A percentile compares a stretch with the other conserved stretches of the same genome.
Conservation (phyloP, 2,329 filamentous ascomycete species). For the Chrysosporium queenslandicum region DNA sequence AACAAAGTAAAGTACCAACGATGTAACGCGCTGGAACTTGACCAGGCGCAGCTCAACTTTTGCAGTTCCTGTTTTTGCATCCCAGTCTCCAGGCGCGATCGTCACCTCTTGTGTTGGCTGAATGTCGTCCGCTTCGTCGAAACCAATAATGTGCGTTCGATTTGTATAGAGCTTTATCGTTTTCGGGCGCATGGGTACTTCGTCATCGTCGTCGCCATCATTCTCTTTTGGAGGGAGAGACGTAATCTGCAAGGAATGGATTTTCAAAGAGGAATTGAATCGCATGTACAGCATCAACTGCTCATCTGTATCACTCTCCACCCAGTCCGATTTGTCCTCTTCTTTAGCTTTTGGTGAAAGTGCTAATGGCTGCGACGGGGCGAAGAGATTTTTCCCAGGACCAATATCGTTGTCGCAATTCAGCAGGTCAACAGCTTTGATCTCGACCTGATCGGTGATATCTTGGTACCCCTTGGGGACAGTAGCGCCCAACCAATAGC, state of each 20-base stretch:
- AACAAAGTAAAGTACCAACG: slow-evolving; percentile 76
- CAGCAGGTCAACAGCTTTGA: slow-evolving; percentile 70
- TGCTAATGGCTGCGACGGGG: slow-evolving; percentile 54
- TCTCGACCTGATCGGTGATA: slow-evolving; percentile 71
- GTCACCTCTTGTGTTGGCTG: slow-evolving; percentile 69
- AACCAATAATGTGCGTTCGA: slow-evolving; percentile 78
- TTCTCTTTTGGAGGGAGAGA: slow-evolving; percentile 55
- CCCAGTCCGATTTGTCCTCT: slow-evolving; percentile 61
- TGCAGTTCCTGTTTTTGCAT: slow-evolving; percentile 58
- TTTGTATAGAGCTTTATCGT: slow-evolving; percentile 82
- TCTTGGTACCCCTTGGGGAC: slow-evolving; percentile 74
- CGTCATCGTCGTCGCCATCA: slow-evolving; percentile 60
- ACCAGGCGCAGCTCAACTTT: slow-evolving; percentile 73
- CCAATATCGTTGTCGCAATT: slow-evolving; percentile 75
- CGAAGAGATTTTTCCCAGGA: slow-evolving; percentile 63
- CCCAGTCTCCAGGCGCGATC: slow-evolving; percentile 70
- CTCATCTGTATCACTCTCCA: slow-evolving; percentile 94
- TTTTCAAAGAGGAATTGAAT: slow-evolving; percentile 77
- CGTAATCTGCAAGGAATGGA: slow-evolving; percentile 79
- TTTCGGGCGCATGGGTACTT: slow-evolving; percentile 68
- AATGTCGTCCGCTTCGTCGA: slow-evolving; percentile 86
- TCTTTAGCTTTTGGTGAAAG: slow-evolving; percentile 42
- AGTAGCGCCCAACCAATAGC: slow-evolving; percentile 61
- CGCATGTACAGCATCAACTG: slow-evolving; percentile 89
- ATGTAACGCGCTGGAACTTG: slow-evolving; percentile 92